Base-by-base conservation (phyloP, 2,329 filamentous ascomycete species). In the Fusarium annulatum region DNA sequence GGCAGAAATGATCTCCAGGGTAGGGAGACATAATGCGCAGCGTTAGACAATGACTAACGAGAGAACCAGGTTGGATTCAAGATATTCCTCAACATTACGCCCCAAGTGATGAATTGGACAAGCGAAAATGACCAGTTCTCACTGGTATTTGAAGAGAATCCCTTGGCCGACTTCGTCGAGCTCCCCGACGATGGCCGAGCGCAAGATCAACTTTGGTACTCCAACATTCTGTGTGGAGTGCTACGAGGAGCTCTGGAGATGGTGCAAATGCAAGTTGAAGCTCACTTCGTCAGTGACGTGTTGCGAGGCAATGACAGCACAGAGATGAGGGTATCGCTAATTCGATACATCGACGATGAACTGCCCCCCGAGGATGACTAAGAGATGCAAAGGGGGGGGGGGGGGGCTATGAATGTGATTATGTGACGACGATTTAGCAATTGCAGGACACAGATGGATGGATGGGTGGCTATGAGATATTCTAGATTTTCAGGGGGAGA, bases 261-360 rank as follows among this genome's bases (percentile, higher is more conserved):
- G 96, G 96, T 98, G 79, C 96, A 98, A 88, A 97, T 98, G 94
- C 96, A 98, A 83, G 95, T 98, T 8, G 96, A 99, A 81, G 94
- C 94, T 52, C 95, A 97, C 80, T 99, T 98, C 81, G 93, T 97
- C 79, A 98, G 94, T 81, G 96, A 99, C 82, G 89, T 97, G 38
- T 86, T 99, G 68, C 91, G 95, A 64, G 96, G 96, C 7, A 96
- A 98, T 79, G 96, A 99, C 81, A 96, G 94, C 23, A 99, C 96
- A 2, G 96, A 99, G 86, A 98, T 99, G 94, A 89, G 96, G 79
- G 92, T 99, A 79, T 94, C 94, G 34, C 85, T 99, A 78, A 90
- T 98, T 78, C 90, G 96, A 77, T 98, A 97, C 81, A 97, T 99
- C 77, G 96, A 99, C 80, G 96, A 99, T 80, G 96, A 99, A 84